Base-by-base conservation (phyloP, 2,329 filamentous ascomycete species). In the Xylariaceae sp. region DNA sequence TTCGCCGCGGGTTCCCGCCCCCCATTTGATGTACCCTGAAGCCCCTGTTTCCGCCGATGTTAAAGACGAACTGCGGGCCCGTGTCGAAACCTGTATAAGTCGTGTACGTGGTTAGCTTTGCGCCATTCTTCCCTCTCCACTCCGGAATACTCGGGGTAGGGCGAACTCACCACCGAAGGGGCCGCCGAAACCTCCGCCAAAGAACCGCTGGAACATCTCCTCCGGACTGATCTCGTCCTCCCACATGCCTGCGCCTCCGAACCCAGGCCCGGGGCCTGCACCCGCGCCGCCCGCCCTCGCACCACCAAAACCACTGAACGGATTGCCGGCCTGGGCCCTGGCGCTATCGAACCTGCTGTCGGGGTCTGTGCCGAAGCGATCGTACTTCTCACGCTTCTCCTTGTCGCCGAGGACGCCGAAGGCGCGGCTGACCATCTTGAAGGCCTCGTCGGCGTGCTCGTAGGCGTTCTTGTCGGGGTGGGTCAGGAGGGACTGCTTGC, bases 381-480 rank as follows among this genome's bases (percentile, higher is more conserved):
- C 95, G 71, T 83, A 99, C 74, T 90, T 91, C 16, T 89, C 81
- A 71, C 91, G 89, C 85, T 98, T 98, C 63, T 98, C 93, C 70
- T 91, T 84, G 73, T 99, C 95, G 59, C 91, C 93, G 47, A 99
- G 80, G 50, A 98, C 86, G 66, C 96, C 90, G 73, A 99, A 99
- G 16, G 95, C 95, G 67, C 91, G 84, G 69, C 91, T 90, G 20
- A 99, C 92, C 90, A 97, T 90, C 80, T 99, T 99, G 79, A 99
- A 99, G 29, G 95, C 95, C 78, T 99, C 95, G 73, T 97, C 95
- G 52, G 95, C 93, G 57, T 96, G 87, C 40, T 93, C 88, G 73
- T 97, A 93, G 48, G 93, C 93, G 81, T 99, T 99, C 81, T 99
- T 99, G 80, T 99, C 95, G 61, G 95, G 95, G 80, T 99, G 95